Evolutionary conservation across 805 yeast species (phyloP), one percentile per base, ranked within the genome.

Genomic region (Yamadazyma scolyti): DNA sequence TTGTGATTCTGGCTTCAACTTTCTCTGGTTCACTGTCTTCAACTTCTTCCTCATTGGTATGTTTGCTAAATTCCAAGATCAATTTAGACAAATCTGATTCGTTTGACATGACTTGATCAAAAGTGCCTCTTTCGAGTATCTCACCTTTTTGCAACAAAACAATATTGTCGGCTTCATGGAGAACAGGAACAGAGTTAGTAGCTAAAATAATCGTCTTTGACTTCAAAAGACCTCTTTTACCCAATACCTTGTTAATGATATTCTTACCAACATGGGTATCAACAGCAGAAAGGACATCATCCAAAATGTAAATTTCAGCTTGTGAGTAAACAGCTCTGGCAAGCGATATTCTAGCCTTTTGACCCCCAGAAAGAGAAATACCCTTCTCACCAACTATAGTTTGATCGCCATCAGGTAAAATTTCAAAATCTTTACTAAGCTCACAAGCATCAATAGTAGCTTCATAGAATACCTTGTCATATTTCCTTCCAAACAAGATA

Each of bases 371-470:
- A 29, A 90, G 68, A 10, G 97, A 85, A 29, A 90, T 89, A 41
- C 98, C 98, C 56, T 90, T 87, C 62, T 90, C 98, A 41, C 98
- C 98, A 36, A 90, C 97, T 46, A 84, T 76, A 5, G 98, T 93
- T 29, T 68, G 69, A 54, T 93, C 97, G 31, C 96, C 96, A 49
- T 86, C 83, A 2, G 95, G 87, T 38, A 90, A 69, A 18, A 80
- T 75, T 16, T 72, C 75, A 37, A 90, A 65, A 61, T 90, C 98
- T 15, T 77, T 77, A 7, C 70, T 58, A 44, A 90, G 71, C 9
- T 95, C 96, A 68, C 97, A 90, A 0, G 96, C 96, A 30, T 77
- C 75, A 14, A 90, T 61, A 0, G 95, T 89, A 43, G 71, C 71
- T 20, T 79, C 73, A 59, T 90, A 90, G 47, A 88, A 89, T 2